Evolutionary conservation across 495 filamentous ascomycete genomes (phyloP).

Genomic region (Neurospora sp.): DNA sequence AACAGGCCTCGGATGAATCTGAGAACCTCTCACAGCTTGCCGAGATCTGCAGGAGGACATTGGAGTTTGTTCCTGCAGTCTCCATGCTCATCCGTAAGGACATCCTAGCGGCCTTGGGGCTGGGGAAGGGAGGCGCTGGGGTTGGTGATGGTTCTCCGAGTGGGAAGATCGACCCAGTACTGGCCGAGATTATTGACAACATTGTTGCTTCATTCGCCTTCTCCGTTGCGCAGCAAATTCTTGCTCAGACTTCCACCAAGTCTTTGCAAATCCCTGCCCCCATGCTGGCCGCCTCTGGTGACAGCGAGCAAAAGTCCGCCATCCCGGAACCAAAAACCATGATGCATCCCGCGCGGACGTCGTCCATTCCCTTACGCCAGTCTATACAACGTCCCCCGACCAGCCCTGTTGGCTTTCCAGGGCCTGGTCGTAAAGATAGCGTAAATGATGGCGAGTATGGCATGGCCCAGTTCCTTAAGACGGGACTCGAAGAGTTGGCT

Average conservation of each 20-base stretch:
- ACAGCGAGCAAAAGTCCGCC: constrained; percentile 39
- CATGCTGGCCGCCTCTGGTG: constrained; percentile 33
- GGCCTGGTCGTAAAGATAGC: constrained; percentile 17
- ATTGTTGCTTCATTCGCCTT: constrained; percentile 80
- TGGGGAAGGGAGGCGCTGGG: constrained; percentile 15
- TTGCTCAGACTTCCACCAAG: constrained; percentile 65
- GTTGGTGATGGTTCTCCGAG: constrained; percentile 2
- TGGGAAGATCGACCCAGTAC: constrained; percentile 17
- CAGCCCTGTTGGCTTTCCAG: constrained; percentile 37
- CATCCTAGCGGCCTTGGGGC: constrained; percentile 39
- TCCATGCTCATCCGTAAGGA: constrained; percentile 71
- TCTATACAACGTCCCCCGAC: constrained; percentile 25
- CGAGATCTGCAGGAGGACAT: constrained; percentile 67
- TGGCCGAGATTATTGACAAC: constrained; percentile 58
- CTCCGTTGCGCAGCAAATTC: constrained; percentile 63
- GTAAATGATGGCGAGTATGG: constrained; percentile 20
- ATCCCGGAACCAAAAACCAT: constrained; percentile 54
- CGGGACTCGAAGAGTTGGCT: constrained; percentile 74
- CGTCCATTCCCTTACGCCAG: constrained; percentile 34
- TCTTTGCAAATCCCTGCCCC: constrained; percentile 55
- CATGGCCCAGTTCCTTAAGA: constrained; percentile 37
- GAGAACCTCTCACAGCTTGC: constrained; percentile 70
- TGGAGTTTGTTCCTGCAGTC: constrained; percentile 71
- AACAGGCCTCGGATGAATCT: constrained; percentile 40
- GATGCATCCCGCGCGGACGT: constrained; percentile 48